Percentiles rank a stretch among this genome's conserved stretches.
These are phyloP conservation scores for Colletotrichum coccodes DNA, from an alignment of 2,329 filamentous ascomycete species.

Conservation along the genomic window DNA sequence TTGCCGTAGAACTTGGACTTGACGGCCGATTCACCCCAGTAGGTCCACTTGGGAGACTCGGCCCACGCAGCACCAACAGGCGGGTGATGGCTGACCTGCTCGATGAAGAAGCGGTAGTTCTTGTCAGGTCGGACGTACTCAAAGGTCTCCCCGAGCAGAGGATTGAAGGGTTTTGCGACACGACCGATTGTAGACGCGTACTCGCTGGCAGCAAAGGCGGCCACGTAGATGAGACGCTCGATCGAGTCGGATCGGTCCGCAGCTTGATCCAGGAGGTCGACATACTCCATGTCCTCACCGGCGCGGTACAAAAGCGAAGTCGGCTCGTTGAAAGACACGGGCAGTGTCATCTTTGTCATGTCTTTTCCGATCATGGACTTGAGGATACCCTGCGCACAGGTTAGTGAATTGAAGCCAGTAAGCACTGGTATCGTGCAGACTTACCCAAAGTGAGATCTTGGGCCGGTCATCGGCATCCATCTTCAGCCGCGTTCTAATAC, in stretches of 20 bases:
- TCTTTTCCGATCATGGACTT: slow-evolving; percentile 99
- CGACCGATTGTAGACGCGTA: slow-evolving; percentile 97
- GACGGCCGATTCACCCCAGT: slow-evolving; percentile 95
- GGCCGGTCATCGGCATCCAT: slow-evolving; percentile 93
- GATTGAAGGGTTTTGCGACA: slow-evolving; percentile 98
- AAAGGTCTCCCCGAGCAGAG: slow-evolving; percentile 93
- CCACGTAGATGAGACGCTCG: slow-evolving; percentile 93
- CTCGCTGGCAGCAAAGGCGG: slow-evolving; percentile 94
- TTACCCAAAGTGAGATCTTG: slow-evolving; percentile 95
- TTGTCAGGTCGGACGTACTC: slow-evolving; percentile 97
- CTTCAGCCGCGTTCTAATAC: slow-evolving; percentile 80
- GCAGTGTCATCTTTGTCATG: slow-evolving; percentile 99
- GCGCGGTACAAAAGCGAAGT: slow-evolving; percentile 95
- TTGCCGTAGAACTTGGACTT: slow-evolving; percentile 98
- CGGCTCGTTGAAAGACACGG: slow-evolving; percentile 98
- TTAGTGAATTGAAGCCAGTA: background rate
- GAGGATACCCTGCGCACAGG: slow-evolving; percentile 77
- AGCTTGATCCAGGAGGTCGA: slow-evolving; percentile 88
- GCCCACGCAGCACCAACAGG: slow-evolving; percentile 94
- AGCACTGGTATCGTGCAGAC: slow-evolving; percentile 41
- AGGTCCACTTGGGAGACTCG: slow-evolving; percentile 94
- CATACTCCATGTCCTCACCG: slow-evolving; percentile 98
- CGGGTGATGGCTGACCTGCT: slow-evolving; percentile 98
- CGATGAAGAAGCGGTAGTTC: slow-evolving; percentile 97
- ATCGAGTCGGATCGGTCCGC: slow-evolving; percentile 87